Conservation (phyloP, 2,329 filamentous ascomycete species). For the Claviceps maximensis region DNA sequence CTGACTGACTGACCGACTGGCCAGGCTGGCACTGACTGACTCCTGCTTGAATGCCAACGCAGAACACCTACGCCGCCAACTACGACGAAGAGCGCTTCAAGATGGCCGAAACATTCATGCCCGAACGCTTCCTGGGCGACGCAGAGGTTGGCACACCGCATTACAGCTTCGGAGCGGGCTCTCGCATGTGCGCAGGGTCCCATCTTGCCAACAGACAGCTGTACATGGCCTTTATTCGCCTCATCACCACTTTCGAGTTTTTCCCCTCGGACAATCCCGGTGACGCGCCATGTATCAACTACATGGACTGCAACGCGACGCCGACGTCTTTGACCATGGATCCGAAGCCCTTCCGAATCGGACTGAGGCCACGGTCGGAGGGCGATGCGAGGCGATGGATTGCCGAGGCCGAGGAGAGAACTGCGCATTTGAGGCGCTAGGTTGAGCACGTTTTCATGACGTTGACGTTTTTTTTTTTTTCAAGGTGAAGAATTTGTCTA, state of each 20-base stretch:
- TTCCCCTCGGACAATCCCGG: slow-evolving; percentile 29
- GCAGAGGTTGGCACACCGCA: slow-evolving; percentile 43
- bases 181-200: slow-evolving; percentile 49
- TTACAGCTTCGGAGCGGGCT: slow-evolving; percentile 49
- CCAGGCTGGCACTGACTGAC: no score
- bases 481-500: no score
- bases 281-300: slow-evolving; percentile 40
- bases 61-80: slow-evolving; percentile 63
- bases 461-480: no score
- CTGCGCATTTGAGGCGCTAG: slow-evolving; percentile 21
- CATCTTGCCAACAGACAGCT: slow-evolving; percentile 52
- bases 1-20: background rate
- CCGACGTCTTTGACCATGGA: slow-evolving; percentile 47
- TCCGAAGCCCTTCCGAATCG: slow-evolving; percentile 49
- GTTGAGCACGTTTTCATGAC: no score
- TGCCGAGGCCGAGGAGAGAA: slow-evolving; percentile 35
- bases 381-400: slow-evolving; percentile 38
- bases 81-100: slow-evolving; percentile 59
- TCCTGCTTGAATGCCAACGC: background rate
- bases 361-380: slow-evolving; percentile 35
- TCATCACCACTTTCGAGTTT: slow-evolving; percentile 46
- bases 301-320: slow-evolving; percentile 42
- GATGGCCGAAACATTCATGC: slow-evolving; percentile 47
- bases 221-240: slow-evolving; percentile 44
- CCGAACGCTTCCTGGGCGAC: slow-evolving; percentile 54